A percentile compares a stretch with the other conserved stretches of the same genome.
Evolutionary conservation across 495 filamentous ascomycete genomes (phyloP).

Genomic region (Daldinia grandis): DNA sequence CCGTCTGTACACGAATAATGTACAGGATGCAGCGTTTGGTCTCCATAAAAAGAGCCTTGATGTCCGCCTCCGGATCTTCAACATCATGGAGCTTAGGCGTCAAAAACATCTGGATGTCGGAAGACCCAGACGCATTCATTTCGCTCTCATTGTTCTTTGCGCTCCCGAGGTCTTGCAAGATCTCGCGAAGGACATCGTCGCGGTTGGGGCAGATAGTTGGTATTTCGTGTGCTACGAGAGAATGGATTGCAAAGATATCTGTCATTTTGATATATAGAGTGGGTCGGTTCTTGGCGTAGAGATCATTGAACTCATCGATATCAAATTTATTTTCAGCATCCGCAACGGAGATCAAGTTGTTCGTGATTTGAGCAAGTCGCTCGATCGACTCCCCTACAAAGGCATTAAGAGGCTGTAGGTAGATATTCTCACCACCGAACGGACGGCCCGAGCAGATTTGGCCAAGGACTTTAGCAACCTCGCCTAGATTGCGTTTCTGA

Average conservation of each 20-base stretch:
- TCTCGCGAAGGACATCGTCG: conserved; percentile 90
- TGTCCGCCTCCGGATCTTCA: conserved; percentile 90
- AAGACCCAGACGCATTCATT: conserved; percentile 82
- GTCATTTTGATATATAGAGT: conserved; percentile 98
- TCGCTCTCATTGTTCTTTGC: conserved; percentile 96
- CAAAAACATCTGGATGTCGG: conserved; percentile 90
- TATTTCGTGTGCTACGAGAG: conserved; percentile 81
- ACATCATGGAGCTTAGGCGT: conserved; percentile 90
- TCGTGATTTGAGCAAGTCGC: conserved; percentile 76
- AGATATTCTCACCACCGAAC: conserved; percentile 94
- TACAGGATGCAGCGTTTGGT: conserved; percentile 97
- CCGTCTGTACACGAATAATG: conserved; percentile 95
- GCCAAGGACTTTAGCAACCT: conserved; percentile 89
- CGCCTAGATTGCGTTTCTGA: conserved; percentile 90
- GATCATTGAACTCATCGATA: conserved; percentile 97
- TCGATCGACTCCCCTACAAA: conserved; percentile 89
- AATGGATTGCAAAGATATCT: conserved; percentile 96
- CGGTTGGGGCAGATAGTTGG: conserved; percentile 75
- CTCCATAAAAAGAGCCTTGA: conserved; percentile 95
- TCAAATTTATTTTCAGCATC: conserved; percentile 91
- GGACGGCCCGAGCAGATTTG: conserved; percentile 85
- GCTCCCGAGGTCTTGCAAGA: conserved; percentile 90
- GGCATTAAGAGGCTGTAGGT: conserved; percentile 90
- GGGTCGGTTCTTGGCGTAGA: conserved; percentile 93
- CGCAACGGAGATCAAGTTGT: conserved; percentile 78